A percentile compares a stretch with the other conserved stretches of the same genome.
Conservation (phyloP, 1,139 yeast species). For the Candida sanyaensis region DNA sequence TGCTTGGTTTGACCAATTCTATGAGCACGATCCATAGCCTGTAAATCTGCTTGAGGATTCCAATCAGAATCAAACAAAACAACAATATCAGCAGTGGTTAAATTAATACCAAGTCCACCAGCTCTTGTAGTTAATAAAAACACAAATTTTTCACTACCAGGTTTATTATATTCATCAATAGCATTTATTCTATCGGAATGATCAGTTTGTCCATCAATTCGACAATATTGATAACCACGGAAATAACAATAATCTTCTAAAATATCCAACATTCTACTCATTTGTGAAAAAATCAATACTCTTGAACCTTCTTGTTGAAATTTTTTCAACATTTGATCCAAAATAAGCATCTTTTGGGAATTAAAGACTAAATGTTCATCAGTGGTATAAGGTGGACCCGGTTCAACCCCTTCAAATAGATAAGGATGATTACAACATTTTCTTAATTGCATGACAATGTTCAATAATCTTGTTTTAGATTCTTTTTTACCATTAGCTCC, state of each 20-base stretch:
- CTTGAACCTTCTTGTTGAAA: conserved; percentile 69
- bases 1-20: conserved; percentile 85
- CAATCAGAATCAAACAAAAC: conserved; percentile 77
- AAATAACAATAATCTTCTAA: conserved; percentile 76
- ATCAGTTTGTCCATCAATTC: conserved; percentile 82
- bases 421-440: conserved; percentile 87
- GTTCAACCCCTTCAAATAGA: conserved; percentile 83
- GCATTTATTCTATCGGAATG: conserved; percentile 75
- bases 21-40: conserved; percentile 89
- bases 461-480: conserved; percentile 70
- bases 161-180: conserved; percentile 75
- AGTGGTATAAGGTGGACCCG: conserved; percentile 84
- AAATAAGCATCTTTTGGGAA: conserved; percentile 70
- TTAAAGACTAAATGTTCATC: conserved; percentile 78
- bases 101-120: conserved; percentile 84
- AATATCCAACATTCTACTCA: conserved; percentile 80
- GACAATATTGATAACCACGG: conserved; percentile 66
- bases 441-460: conserved; percentile 81
- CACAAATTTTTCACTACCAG: conserved; percentile 67
- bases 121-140: conserved; percentile 79
- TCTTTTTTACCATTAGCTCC: conserved; percentile 78
- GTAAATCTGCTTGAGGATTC: conserved; percentile 88
- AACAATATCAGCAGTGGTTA: conserved; percentile 76
- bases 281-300: conserved; percentile 76
- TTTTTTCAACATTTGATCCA: conserved; percentile 66